Percentiles rank a stretch among this genome's conserved stretches.
These are phyloP conservation scores for Antarctomyces pellizariae DNA, from an alignment of 495 filamentous ascomycete genomes.

Conservation along the genomic window DNA sequence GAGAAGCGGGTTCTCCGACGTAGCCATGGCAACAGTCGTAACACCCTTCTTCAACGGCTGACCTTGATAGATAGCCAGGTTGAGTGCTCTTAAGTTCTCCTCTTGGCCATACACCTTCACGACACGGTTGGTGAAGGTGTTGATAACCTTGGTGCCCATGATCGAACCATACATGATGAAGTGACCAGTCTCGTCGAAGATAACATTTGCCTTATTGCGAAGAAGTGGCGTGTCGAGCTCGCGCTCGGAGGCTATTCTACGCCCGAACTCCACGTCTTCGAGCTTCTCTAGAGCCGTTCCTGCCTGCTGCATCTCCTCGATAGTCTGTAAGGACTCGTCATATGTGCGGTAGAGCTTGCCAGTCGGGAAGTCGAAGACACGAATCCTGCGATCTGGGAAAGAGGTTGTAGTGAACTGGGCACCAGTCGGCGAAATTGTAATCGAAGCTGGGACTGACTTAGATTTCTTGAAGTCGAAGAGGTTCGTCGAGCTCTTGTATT, in stretches of 20 bases:
- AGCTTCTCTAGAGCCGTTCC: conserved; percentile 57
- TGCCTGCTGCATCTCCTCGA: conserved; percentile 85
- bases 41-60: conserved; percentile 78
- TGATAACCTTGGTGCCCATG: conserved; percentile 77
- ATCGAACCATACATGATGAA: conserved; percentile 91
- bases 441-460: conserved; percentile 63
- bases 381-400: conserved; percentile 76
- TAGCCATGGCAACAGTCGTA: conserved; percentile 94
- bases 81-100: conserved; percentile 62
- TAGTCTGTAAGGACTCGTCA: conserved; percentile 69
- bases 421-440: conserved; percentile 70
- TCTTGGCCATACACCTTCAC: conserved; percentile 75
- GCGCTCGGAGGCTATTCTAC: conserved; percentile 66
- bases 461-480: conserved; percentile 94
- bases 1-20: conserved; percentile 75
- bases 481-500: conserved; percentile 75
- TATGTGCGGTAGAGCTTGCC: conserved; percentile 81
- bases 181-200: conserved; percentile 89
- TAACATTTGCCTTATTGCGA: conserved; percentile 55
- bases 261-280: conserved; percentile 78
- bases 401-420: conserved; percentile 76
- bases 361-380: conserved; percentile 76
- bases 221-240: conserved; percentile 47
- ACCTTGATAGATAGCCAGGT: conserved; percentile 82
- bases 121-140: conserved; percentile 77